These are phyloP conservation scores for Dryadomyces sulphureus DNA, from an alignment of 2,329 filamentous ascomycete species.

Conservation along the genomic window DNA sequence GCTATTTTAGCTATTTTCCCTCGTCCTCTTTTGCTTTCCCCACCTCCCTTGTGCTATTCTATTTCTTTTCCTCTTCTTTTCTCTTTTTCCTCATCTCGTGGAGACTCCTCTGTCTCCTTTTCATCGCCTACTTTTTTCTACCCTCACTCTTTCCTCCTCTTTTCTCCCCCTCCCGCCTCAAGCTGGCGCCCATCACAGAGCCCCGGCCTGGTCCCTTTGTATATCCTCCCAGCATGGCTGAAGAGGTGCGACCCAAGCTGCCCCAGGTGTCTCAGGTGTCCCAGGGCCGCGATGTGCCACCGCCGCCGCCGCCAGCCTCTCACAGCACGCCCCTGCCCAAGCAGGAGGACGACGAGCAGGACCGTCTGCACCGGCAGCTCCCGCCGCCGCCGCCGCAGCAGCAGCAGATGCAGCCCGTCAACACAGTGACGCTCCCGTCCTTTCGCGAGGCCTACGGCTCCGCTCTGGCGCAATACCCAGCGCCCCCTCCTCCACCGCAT, in stretches of 20 bases:
- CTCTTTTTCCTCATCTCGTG: neutral
- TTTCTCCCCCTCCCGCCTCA: constrained; percentile 1
- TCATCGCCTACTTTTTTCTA: neutral
- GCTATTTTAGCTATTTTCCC: constrained; percentile 4
- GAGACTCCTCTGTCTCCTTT: too few species aligned
- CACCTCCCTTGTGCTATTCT: neutral
- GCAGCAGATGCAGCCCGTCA: constrained; percentile 1
- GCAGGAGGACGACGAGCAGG: constrained; percentile 8
- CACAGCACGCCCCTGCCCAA: too few species aligned
- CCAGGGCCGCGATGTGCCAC: constrained; percentile 6
- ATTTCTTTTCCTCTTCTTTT: neutral
- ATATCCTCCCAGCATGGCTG: constrained; percentile 9
- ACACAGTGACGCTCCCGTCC: constrained; percentile 9
- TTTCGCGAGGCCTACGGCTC: constrained; percentile 11
- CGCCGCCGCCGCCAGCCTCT: neutral
- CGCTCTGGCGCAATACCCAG: constrained; percentile 4
- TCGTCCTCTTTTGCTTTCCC: neutral
- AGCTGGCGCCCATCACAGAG: constrained; percentile 10
- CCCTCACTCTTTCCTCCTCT: neutral
- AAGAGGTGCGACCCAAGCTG: constrained; percentile 9
- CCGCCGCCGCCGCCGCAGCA: too few species aligned
- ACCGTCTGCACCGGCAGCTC: constrained; percentile 6
- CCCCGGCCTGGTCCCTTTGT: neutral
- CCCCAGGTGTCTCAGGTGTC: constrained; percentile 5
- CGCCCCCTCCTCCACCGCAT: constrained; percentile 1